Evolutionary conservation across 257 asterid genomes (phyloP), one percentile per base, ranked within the genome.

Genomic region (Solanum virginianum): DNA sequence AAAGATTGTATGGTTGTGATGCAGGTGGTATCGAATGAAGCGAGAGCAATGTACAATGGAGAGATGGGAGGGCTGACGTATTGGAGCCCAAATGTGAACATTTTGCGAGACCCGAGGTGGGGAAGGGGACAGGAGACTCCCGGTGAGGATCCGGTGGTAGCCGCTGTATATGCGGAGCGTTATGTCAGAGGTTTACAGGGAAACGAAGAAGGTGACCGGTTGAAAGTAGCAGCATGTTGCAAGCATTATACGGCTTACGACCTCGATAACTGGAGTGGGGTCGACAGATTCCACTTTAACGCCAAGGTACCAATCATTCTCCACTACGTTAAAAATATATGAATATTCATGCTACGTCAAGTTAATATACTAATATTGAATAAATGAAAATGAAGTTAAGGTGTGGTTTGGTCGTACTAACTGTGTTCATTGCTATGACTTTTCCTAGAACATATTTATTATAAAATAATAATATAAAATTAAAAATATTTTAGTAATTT

Each of bases 51-150:
- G 98, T 92, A 93, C 91, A 95, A 95, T 32, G 96, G 95, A 3
- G 98, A 98, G 8, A 59, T 88, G 88, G 96, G 91, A 11, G 98
- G 98, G 49, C 90, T 95, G 75, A 94, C 98, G 1, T 95, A 89
- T 45, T 95, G 98, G 98, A 94, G 98, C 91, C 98, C 98, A 62
- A 95, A 95, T 18, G 96, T 95, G 66, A 95, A 95, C 87, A 94
- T 95, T 62, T 88, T 94, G 65, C 91, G 98, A 11, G 98, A 95
- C 82, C 98, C 98, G 4, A 85, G 98, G 89, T 95, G 98, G 98
- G 98, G 98, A 45, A 88, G 98, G 43, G 97, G 98, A 17, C 98
- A 95, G 89, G 98, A 95, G 43, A 94, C 97, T 32, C 98, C 98
- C 86, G 98, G 98, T 7, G 98, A 95, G 62, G 98, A 95, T 59